Percentiles rank a stretch among this genome's conserved stretches.
These are phyloP conservation scores for Colletotrichum salicis DNA, from an alignment of 2,329 filamentous ascomycete genomes.

Conservation along the genomic window DNA sequence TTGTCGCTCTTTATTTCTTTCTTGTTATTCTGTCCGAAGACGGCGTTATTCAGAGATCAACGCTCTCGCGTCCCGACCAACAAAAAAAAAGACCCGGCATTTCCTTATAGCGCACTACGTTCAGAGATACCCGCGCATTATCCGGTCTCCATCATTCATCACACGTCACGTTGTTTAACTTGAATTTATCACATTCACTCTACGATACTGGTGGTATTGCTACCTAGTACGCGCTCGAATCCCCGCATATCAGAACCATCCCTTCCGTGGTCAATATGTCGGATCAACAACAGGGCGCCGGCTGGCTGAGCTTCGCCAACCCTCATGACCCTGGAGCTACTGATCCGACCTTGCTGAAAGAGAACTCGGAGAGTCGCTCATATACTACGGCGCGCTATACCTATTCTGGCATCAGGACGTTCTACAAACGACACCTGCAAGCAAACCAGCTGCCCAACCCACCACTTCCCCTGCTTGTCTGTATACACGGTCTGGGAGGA, in stretches of 20 bases:
- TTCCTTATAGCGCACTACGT: slow-evolving; percentile 24
- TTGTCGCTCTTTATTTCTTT: not conserved
- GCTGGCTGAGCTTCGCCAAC: slow-evolving; percentile 20
- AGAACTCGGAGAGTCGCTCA: slow-evolving; percentile 76
- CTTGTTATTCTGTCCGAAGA: slow-evolving; percentile 7
- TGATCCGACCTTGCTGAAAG: slow-evolving; percentile 83
- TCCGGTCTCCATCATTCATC: not conserved
- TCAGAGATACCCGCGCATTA: slow-evolving; percentile 32
- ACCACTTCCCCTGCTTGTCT: slow-evolving; percentile 84
- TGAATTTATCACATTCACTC: not conserved
- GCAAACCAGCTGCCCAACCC: slow-evolving; percentile 80
- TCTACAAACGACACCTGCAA: slow-evolving; percentile 85
- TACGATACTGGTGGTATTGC: not conserved
- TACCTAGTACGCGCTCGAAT: slow-evolving; percentile 4
- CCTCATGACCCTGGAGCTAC: slow-evolving; percentile 59
- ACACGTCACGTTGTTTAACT: not conserved
- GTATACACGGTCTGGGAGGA: slow-evolving; percentile 93
- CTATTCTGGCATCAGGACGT: slow-evolving; percentile 83
- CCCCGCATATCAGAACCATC: not conserved
- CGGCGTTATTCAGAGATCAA: not conserved
- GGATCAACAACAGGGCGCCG: slow-evolving; percentile 23
- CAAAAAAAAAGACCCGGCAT: not conserved
- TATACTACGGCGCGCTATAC: slow-evolving; percentile 78
- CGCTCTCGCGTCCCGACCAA: not conserved
- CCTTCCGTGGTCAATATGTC: slow-evolving; percentile 22